Conservation (phyloP, 1,139 yeast genomes). For the Suhomyces maxii region DNA sequence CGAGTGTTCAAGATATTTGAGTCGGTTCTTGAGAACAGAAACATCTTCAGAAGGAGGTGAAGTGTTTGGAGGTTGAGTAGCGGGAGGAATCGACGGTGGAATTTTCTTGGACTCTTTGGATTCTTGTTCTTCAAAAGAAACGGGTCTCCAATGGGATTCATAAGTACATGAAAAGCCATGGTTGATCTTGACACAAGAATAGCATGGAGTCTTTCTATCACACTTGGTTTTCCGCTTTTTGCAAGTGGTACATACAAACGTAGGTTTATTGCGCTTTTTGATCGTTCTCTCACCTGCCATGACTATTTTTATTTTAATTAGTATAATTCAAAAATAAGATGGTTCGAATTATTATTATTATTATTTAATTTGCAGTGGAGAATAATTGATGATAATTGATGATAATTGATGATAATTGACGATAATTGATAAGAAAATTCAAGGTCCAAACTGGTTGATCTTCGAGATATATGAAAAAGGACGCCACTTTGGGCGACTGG, state of each 20-base stretch:
- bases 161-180: constrained; percentile 19
- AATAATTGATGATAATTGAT: too few relatives aligned
- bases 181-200: constrained; percentile 26
- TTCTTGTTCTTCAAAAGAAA: constrained; percentile 5
- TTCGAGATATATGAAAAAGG: too few relatives aligned
- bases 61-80: neutral
- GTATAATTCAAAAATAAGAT: too few relatives aligned
- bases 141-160: constrained; percentile 13
- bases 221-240: constrained; percentile 31
- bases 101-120: neutral
- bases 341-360: too few relatives aligned
- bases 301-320: neutral
- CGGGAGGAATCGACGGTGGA: neutral
- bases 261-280: constrained; percentile 28
- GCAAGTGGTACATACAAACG: constrained; percentile 31
- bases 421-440: too few relatives aligned
- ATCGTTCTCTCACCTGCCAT: constrained; percentile 2
- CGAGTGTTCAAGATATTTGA: constrained; percentile 12
- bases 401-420: too few relatives aligned
- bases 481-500: too few relatives aligned
- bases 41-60: constrained; percentile 11
- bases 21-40: constrained; percentile 9
- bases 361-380: too few relatives aligned
- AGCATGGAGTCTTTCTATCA: constrained; percentile 29
- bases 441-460: too few relatives aligned